Base-by-base conservation (phyloP, 169 alveolate genomes). In the Ichthyophthirius multifiliis region DNA sequence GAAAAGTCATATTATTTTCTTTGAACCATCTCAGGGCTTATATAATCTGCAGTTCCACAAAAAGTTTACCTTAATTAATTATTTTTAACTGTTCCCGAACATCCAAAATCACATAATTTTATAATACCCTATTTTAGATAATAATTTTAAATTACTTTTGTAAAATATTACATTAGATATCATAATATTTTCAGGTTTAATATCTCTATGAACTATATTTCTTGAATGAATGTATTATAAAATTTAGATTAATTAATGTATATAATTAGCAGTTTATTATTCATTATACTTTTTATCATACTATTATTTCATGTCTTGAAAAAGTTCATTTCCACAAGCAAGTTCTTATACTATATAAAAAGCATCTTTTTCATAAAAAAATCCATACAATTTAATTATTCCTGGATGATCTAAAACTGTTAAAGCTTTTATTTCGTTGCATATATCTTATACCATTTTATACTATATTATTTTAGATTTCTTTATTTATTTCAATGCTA, bases 61-160 rank as follows among this genome's bases (percentile, higher is more conserved):
- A 81, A 81, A 27, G 82, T 55, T 30, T 74, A 47, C 27, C 86
- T 81, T 44, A 73, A 81, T 32, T 74, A 15, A 41, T 84, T 75
- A 18, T 77, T 67, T 34, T 65, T 16, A 30, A 65, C 76, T 39
- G 82, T 83, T 30, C 82, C 83, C 31, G 89, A 76, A 37, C 79
- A 84, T n/a, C 93, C 93, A 73, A 89, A 84, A 45, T 89, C 93
- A 15, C 90, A 80, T n/a, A 89, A 76, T 43, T 81, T 81, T 71
- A 81, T 31, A 20, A 71, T 47, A 37, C 65, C 48, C 86, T 79
- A 46, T 20, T 20, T n/a, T 4, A 7, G n/a, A 18, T 45, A 3
- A 45, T 9, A 5, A n/a, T n/a, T n/a, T n/a, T n/a, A n/a, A n/a
- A n/a, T n/a, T n/a, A n/a, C n/a, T n/a, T n/a, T n/a, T n/a, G 18